phyloP scores from a whole-genome alignment of 192 early-diverging fungal genomes.

The Coemansia sp. region DNA sequence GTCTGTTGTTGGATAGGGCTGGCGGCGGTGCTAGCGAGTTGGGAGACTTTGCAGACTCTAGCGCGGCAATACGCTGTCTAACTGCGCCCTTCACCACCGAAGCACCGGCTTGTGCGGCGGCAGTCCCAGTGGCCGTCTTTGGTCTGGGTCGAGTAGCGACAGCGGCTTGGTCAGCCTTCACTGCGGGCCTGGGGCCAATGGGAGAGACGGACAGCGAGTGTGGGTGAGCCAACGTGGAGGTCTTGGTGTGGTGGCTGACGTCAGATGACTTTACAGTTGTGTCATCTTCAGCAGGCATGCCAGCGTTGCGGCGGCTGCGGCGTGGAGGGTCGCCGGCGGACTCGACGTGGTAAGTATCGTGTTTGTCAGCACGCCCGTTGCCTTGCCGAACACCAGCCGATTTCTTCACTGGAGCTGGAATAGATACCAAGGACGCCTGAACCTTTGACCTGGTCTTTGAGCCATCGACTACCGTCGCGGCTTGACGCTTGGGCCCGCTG shows the following conservation, averaged over 20 bases:
- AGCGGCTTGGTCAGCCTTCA: neutral
- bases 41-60: neutral
- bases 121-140: neutral
- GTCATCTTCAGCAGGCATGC: constrained; percentile 12
- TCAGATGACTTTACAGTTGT: constrained; percentile 10
- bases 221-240: neutral
- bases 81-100: constrained; percentile 8
- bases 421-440: neutral
- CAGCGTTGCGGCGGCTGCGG: constrained; percentile 14
- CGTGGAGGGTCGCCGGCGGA: neutral
- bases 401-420: neutral
- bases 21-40: neutral
- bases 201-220: neutral
- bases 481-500: constrained; percentile 24
- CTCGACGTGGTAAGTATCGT: neutral
- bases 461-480: constrained; percentile 2
- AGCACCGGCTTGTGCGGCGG: neutral
- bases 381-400: neutral
- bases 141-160: neutral
- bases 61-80: constrained; percentile 2
- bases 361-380: neutral
- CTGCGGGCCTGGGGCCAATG: constrained; percentile 1
- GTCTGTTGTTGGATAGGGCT: neutral
- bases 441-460: constrained; percentile 12
- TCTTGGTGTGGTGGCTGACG: neutral